Percentiles rank a stretch among this genome's conserved stretches.
Conservation (phyloP, 345 rosid species). For the Mallotus nudiflorus region DNA sequence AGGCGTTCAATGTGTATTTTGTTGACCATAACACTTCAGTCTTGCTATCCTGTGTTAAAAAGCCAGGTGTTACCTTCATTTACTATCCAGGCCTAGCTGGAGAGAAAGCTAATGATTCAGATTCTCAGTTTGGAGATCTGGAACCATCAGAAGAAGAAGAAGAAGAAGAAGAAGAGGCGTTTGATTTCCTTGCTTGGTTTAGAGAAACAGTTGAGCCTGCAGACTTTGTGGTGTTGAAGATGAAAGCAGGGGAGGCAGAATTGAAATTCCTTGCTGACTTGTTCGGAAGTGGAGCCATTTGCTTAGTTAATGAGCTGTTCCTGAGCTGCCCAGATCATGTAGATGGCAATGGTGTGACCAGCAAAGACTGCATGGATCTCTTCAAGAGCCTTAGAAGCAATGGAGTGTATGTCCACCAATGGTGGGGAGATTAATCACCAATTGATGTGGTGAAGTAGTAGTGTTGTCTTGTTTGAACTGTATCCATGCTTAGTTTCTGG, state of each 20-base stretch:
- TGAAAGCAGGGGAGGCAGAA: constrained; percentile 63
- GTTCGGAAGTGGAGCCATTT: constrained; percentile 63
- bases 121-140: constrained; percentile 33
- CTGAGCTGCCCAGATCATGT: constrained; percentile 50
- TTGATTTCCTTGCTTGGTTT: constrained; percentile 79
- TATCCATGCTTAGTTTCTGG: not conserved
- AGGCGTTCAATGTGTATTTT: constrained; percentile 59
- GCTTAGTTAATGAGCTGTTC: constrained; percentile 78
- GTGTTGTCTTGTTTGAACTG: not conserved
- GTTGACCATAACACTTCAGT: constrained; percentile 82
- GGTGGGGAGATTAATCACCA: constrained; percentile 63
- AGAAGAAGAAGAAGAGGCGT: constrained; percentile 54
- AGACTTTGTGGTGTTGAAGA: constrained; percentile 77
- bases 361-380: constrained; percentile 52
- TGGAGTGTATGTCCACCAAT: constrained; percentile 86
- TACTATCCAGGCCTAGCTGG: constrained; percentile 78
- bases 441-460: not conserved
- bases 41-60: constrained; percentile 63
- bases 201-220: constrained; percentile 64
- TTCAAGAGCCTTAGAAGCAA: constrained; percentile 59
- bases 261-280: constrained; percentile 58
- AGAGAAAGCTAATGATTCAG: constrained; percentile 18
- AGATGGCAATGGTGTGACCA: constrained; percentile 25
- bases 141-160: constrained; percentile 57
- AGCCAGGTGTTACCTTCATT: constrained; percentile 69